Evolutionary conservation across 306 rosid species (phyloP).

Genomic region (Lathyrus sativus): DNA sequence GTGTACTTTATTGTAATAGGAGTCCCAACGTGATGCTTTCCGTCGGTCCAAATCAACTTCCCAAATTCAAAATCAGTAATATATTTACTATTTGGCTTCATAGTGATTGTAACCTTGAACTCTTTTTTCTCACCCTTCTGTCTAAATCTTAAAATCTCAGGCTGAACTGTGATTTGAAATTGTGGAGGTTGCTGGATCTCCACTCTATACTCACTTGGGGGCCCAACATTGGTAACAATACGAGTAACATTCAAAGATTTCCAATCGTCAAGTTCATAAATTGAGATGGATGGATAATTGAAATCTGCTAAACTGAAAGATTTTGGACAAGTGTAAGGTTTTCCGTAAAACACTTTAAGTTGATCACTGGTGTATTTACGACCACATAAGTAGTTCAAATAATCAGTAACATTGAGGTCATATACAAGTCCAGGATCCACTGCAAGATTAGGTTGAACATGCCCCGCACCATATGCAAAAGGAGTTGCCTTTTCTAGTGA

Average conservation of each 20-base stretch:
- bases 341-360: slow-evolving; percentile 33
- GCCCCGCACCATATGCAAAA: slow-evolving; percentile 61
- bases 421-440: slow-evolving; percentile 66
- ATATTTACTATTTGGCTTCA: neutral
- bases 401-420: slow-evolving; percentile 44
- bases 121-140: slow-evolving; percentile 50
- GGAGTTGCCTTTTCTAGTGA: slow-evolving; percentile 43
- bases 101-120: slow-evolving; percentile 40
- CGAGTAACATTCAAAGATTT: slow-evolving; percentile 40
- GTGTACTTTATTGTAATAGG: neutral
- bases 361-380: slow-evolving; percentile 43
- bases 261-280: slow-evolving; percentile 1
- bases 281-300: slow-evolving; percentile 65
- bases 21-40: neutral
- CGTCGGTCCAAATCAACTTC: neutral
- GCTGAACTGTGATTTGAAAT: slow-evolving; percentile 45
- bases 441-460: slow-evolving; percentile 56
- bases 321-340: slow-evolving; percentile 40
- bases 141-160: slow-evolving; percentile 39
- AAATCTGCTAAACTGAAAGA: slow-evolving; percentile 44
- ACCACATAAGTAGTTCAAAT: slow-evolving; percentile 65
- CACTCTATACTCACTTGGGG: slow-evolving; percentile 48
- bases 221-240: slow-evolving; percentile 62
- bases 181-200: slow-evolving; percentile 39
- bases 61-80: neutral